A percentile compares a stretch with the other conserved stretches of the same genome.
phyloP scores from a whole-genome alignment of 805 yeast genomes.

The Suhomyces canberraensis region DNA sequence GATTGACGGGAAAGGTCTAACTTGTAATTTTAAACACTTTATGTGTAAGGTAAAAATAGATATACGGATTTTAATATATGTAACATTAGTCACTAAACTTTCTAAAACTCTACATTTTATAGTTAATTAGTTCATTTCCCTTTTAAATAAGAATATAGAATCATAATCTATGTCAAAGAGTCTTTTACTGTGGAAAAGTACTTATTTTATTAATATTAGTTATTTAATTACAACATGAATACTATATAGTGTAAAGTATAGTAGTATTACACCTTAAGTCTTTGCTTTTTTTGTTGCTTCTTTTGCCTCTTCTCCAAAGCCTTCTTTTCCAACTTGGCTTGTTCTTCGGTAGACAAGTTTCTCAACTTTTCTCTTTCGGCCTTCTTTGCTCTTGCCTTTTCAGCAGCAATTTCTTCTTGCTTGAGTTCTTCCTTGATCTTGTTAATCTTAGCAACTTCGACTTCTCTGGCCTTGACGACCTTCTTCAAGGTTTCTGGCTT shows the following conservation, averaged over 20 bases:
- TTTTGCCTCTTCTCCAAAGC: constrained; percentile 79
- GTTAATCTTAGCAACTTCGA: constrained; percentile 65
- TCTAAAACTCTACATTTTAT: too few relatives aligned
- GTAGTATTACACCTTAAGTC: constrained; percentile 27
- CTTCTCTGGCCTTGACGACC: constrained; percentile 72
- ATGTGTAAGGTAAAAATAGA: too few relatives aligned
- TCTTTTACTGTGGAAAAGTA: too few relatives aligned
- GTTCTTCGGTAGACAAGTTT: constrained; percentile 70
- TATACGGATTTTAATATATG: too few relatives aligned
- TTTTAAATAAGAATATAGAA: too few relatives aligned
- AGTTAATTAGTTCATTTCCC: too few relatives aligned
- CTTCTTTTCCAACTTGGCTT: constrained; percentile 72
- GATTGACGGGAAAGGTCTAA: constrained; percentile 47
- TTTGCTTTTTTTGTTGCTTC: constrained; percentile 65
- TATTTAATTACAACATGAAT: too few relatives aligned
- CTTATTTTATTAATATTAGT: too few relatives aligned
- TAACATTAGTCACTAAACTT: too few relatives aligned
- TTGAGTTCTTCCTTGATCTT: constrained; percentile 64
- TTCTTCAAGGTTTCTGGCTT: constrained; percentile 76
- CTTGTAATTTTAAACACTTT: too few relatives aligned
- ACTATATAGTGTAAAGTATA: too few relatives aligned
- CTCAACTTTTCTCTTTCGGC: constrained; percentile 57
- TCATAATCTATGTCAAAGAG: too few relatives aligned
- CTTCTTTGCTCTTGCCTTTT: constrained; percentile 67
- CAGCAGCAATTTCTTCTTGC: constrained; percentile 66